These are phyloP conservation scores for Solanum hybrid DNA, from an alignment of 305 asterid genomes.

Conservation along the genomic window DNA sequence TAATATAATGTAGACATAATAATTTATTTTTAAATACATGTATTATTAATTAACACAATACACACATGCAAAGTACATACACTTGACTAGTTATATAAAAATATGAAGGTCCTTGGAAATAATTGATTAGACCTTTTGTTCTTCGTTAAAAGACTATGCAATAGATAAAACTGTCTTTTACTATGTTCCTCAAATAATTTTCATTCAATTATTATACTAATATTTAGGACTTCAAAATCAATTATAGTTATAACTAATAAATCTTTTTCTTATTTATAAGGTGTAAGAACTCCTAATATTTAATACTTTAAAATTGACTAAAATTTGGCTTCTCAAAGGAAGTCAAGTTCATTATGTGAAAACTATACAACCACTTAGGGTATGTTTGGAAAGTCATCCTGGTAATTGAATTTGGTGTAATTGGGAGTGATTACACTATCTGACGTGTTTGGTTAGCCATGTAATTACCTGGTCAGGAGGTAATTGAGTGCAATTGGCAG, in stretches of 20 bases:
- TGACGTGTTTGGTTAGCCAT: background rate
- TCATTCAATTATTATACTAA: background rate
- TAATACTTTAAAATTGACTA: background rate
- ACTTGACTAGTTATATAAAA: background rate
- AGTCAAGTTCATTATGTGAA: background rate
- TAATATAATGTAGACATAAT: background rate
- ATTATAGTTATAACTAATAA: background rate
- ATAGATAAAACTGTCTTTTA: background rate
- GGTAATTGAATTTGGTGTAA: background rate
- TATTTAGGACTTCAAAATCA: background rate
- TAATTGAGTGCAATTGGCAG: background rate
- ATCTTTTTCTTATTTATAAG: background rate
- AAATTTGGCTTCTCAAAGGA: background rate
- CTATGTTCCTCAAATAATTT: background rate
- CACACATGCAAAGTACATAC: background rate
- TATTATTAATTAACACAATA: no score
- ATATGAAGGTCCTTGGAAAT: background rate
- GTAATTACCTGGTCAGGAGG: background rate
- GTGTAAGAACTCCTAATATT: background rate
- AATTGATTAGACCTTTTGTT: background rate
- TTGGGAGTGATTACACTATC: background rate
- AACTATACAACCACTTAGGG: background rate
- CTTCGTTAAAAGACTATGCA: background rate
- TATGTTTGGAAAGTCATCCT: background rate
- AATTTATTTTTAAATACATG: no score